Evolutionary conservation across 1,284 basidiomycete genomes (phyloP), one percentile per base, ranked within the genome.

Genomic region (Heterobasidion irregulare): DNA sequence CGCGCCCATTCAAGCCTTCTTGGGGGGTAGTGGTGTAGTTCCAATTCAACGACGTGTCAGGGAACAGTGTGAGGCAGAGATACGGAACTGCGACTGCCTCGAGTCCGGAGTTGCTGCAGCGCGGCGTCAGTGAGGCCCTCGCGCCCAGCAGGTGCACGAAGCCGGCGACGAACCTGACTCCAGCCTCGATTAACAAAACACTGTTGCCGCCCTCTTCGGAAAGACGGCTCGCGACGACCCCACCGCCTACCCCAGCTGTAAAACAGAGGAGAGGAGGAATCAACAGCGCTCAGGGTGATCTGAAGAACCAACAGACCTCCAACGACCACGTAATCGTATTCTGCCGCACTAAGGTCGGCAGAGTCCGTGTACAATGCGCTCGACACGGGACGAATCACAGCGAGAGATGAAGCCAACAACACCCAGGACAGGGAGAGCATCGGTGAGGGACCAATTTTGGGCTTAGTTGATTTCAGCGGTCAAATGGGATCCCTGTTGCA

Each of bases 21-120:
- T 74, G 73, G 1, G 69, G 59, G 2, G 62, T 64, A 2, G 72
- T 73, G 2, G 69, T 71, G 38, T 58, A 56, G 19, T 56, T 56
- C 47, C 54, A 56, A 18, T 51, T 44, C 8, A 47, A 8, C 13
- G 43, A 4, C 9, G 49, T 47, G 10, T 15, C 13, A 34, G 44
- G 35, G 15, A 44, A 46, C 4, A 56, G 47, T n/a, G 26, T 49
- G 8, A 12, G 9, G n/a, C 18, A 44, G n/a, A 47, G 33, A 35
- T 52, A 56, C 6, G 54, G 54, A 19, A 56, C 26, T 15, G 16
- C 16, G 7, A 52, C 46, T 8, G 15, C 44, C 8, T 34, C 10
- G 18, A 46, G 19, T 6, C 16, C 50, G n/a, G 18, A 41, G 44
- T 33, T 26, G 45, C 44, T 52, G 32, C 12, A 33, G n/a, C 12